Base-by-base conservation (phyloP, 192 early-diverging fungal species). In the Gaertneriomyces sp. region DNA sequence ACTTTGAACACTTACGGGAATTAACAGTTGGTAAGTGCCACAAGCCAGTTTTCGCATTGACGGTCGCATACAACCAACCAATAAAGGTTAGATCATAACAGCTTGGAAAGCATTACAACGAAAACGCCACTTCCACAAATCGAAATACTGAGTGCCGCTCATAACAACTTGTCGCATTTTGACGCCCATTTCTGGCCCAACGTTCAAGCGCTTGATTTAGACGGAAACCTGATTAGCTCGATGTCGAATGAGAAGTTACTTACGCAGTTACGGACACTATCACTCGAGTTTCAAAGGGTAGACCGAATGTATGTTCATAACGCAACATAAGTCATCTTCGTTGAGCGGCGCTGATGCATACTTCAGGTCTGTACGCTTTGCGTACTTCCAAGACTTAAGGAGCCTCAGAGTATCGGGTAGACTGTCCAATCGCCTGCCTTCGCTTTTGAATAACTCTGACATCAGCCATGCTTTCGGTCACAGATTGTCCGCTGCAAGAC, bases 1-100 rank as follows among this genome's bases (percentile, higher is more conserved):
- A 12, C 14, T 43, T 72, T 11, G 42, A 39, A 20, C 43, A 11
- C 7, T 17, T 72, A 3, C 52, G 64, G 33, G 64, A 72, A 45
- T 38, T 72, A 7, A 5, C 58, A 8, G 7, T 61, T 14, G 70
- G 65, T 72, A 66, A n/a, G 52, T 63, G 4, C 17, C 20, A 20
- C 38, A 17, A 38, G 14, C 12, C 58, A 64, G 33, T n/a, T 16
- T 20, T 42, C 19, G 4, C 52, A 12, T 53, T n/a, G 0, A 14
- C 14, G 1, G 58, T 1, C 0, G 53, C 11, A 60, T 45, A 1
- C 41, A n/a, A 16, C 17, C 47, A 61, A n/a, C 12, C 11, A 38
- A 17, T 5, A n/a, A 10, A 12, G 17, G 7, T 4, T 47, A 71
- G 70, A 64, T 41, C 59, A 71, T 17, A 71, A 71, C 57, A 4